Conservation (phyloP, 1,139 yeast species). For the Geotrichum europaeum region DNA sequence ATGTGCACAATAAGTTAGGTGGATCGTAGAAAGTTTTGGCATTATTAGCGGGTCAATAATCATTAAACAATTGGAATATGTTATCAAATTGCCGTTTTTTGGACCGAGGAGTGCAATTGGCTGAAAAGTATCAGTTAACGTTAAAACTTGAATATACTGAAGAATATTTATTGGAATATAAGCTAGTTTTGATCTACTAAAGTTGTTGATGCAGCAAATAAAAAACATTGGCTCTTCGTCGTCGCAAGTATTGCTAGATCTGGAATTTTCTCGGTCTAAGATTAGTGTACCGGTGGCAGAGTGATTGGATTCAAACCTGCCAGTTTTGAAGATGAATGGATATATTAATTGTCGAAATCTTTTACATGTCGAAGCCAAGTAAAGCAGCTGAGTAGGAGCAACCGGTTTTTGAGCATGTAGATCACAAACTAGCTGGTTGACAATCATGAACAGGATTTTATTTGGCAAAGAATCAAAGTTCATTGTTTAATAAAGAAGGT, state of each 20-base stretch:
- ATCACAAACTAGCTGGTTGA: neutral
- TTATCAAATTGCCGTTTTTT: neutral
- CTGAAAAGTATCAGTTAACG: neutral
- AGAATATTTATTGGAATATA: neutral
- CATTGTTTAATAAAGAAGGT: neutral
- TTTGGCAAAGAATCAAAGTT: neutral
- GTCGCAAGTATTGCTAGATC: neutral
- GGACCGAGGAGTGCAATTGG: neutral
- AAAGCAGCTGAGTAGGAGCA: neutral
- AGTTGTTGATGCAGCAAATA: neutral
- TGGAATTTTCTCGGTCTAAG: neutral
- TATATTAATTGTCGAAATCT: neutral
- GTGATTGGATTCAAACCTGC: neutral
- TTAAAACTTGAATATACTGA: neutral
- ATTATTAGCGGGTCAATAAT: neutral
- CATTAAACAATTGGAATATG: neutral
- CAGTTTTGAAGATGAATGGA: neutral
- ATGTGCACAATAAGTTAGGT: neutral
- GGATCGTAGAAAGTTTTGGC: neutral
- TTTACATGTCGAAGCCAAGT: neutral
- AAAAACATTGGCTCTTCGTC: neutral
- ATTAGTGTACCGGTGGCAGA: neutral
- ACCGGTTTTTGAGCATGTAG: neutral
- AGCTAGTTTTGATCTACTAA: neutral
- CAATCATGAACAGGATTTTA: neutral